These are phyloP conservation scores for Evansstolkia leycettana DNA, from an alignment of 495 filamentous ascomycete genomes.

Conservation along the genomic window DNA sequence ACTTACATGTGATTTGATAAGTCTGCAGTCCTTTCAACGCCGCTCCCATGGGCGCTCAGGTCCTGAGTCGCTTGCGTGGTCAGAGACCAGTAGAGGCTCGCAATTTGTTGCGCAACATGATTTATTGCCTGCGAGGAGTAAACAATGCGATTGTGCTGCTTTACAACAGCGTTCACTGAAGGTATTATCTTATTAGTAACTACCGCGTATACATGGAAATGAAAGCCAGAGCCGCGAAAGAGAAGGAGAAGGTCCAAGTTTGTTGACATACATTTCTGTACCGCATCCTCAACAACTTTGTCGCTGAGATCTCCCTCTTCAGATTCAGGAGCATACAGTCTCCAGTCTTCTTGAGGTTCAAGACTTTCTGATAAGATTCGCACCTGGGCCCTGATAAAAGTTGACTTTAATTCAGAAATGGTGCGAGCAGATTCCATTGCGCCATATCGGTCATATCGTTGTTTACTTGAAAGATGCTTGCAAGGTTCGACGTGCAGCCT, in stretches of 20 bases:
- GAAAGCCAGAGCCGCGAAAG: too few relatives aligned
- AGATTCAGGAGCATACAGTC: slow-evolving; percentile 26
- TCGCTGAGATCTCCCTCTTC: slow-evolving; percentile 38
- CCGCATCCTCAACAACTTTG: slow-evolving; percentile 41
- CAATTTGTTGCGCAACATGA: slow-evolving; percentile 74
- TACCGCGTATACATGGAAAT: too few relatives aligned
- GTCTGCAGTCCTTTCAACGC: slow-evolving; percentile 30
- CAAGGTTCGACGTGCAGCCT: slow-evolving; percentile 1
- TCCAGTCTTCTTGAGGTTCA: slow-evolving; percentile 45
- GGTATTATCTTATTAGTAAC: background rate
- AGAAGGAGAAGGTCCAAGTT: too few relatives aligned
- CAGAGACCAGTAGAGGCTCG: slow-evolving; percentile 52
- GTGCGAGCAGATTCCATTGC: slow-evolving; percentile 35
- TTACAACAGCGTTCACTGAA: slow-evolving; percentile 51
- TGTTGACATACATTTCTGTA: slow-evolving; percentile 34
- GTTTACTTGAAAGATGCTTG: background rate
- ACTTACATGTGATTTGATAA: slow-evolving; percentile 34
- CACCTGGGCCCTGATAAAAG: slow-evolving; percentile 50
- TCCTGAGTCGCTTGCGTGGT: slow-evolving; percentile 34
- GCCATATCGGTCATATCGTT: slow-evolving; percentile 8
- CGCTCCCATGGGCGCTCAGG: slow-evolving; percentile 21
- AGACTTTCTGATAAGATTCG: slow-evolving; percentile 47
- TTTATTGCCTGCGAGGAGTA: slow-evolving; percentile 66
- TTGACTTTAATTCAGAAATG: slow-evolving; percentile 49
- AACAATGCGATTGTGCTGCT: slow-evolving; percentile 56